These are phyloP conservation scores for Serendipita sp. DNA, from an alignment of 768 basidiomycete genomes.

Conservation along the genomic window DNA sequence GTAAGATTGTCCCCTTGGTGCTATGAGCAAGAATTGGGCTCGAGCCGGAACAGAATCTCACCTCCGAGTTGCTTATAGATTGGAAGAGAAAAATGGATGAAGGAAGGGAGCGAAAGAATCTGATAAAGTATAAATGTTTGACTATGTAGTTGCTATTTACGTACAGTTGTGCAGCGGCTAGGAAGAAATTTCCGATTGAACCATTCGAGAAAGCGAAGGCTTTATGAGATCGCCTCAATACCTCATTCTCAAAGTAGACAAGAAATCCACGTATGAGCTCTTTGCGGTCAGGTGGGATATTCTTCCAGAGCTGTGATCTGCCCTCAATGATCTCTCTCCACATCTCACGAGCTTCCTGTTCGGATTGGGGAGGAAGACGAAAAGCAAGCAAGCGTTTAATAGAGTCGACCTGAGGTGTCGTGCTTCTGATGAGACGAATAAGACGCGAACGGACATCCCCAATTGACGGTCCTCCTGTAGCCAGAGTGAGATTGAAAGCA, in stretches of 20 bases:
- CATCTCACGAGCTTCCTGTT: slow-evolving; percentile 67
- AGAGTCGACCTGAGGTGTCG: slow-evolving; percentile 45
- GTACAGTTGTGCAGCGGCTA: slow-evolving; percentile 19
- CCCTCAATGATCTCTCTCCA: slow-evolving; percentile 93
- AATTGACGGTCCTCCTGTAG: slow-evolving; percentile 61
- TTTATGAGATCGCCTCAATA: slow-evolving; percentile 81
- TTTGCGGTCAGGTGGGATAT: slow-evolving; percentile 78
- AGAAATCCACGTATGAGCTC: slow-evolving; percentile 87
- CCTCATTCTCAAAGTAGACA: slow-evolving; percentile 79
- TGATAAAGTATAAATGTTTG: slow-evolving; percentile 38
- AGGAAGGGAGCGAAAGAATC: slow-evolving; percentile 82
- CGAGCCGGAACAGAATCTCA: slow-evolving; percentile 1
- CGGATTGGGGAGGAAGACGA: slow-evolving; percentile 54
- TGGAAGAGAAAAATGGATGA: slow-evolving; percentile 90
- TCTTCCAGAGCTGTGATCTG: slow-evolving; percentile 59
- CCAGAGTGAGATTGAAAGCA: neutral
- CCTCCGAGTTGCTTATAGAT: slow-evolving; percentile 64
- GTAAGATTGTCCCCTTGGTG: slow-evolving; percentile 38
- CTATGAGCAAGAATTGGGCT: neutral
- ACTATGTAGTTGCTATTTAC: neutral
- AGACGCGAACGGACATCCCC: slow-evolving; percentile 33
- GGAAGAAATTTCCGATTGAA: slow-evolving; percentile 35
- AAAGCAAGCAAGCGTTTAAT: slow-evolving; percentile 67
- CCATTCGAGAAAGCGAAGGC: slow-evolving; percentile 89
- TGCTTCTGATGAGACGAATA: slow-evolving; percentile 67